Percentiles rank a stretch among this genome's conserved stretches.
These are phyloP conservation scores for Clarireedia monteithiana DNA, from an alignment of 2,329 filamentous ascomycete species.

Conservation along the genomic window DNA sequence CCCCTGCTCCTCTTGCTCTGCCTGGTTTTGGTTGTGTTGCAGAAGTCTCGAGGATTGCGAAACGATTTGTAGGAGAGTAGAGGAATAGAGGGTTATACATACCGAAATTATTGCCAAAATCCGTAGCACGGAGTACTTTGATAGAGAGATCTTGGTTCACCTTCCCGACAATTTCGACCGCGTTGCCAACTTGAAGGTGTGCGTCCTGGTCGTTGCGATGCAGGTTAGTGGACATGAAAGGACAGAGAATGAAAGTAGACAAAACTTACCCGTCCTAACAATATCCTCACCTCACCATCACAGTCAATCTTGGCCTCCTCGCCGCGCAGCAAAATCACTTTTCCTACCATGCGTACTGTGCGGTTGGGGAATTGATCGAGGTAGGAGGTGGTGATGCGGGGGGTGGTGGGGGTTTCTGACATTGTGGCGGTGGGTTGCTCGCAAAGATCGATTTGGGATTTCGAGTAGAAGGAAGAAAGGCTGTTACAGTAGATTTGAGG, in stretches of 20 bases:
- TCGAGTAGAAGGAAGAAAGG: no score
- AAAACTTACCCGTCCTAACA: conserved; percentile 51
- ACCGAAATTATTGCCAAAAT: conserved; percentile 64
- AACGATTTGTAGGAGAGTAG: not conserved
- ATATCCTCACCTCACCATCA: conserved; percentile 65
- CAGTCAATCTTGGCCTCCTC: conserved; percentile 75
- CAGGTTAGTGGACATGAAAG: not conserved
- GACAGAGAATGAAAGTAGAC: not conserved
- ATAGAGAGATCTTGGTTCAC: conserved; percentile 66
- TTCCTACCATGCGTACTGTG: conserved; percentile 79
- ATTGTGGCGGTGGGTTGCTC: not conserved
- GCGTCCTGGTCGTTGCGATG: conserved; percentile 45
- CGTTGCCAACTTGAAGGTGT: conserved; percentile 61
- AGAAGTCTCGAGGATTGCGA: not conserved
- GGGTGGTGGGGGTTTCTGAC: conserved; percentile 43
- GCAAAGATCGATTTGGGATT: no score
- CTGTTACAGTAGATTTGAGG: no score
- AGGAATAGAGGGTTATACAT: conserved; percentile 27
- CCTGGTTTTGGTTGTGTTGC: no score
- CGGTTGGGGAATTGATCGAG: conserved; percentile 67
- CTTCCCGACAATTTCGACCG: conserved; percentile 72
- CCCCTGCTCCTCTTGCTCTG: no score
- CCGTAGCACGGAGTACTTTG: conserved; percentile 60
- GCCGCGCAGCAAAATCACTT: conserved; percentile 73
- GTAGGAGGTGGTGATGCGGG: conserved; percentile 74